Percentiles rank a stretch among this genome's conserved stretches.
Conservation (phyloP, 1,284 basidiomycete genomes). For the Schizopora paradoxa region DNA sequence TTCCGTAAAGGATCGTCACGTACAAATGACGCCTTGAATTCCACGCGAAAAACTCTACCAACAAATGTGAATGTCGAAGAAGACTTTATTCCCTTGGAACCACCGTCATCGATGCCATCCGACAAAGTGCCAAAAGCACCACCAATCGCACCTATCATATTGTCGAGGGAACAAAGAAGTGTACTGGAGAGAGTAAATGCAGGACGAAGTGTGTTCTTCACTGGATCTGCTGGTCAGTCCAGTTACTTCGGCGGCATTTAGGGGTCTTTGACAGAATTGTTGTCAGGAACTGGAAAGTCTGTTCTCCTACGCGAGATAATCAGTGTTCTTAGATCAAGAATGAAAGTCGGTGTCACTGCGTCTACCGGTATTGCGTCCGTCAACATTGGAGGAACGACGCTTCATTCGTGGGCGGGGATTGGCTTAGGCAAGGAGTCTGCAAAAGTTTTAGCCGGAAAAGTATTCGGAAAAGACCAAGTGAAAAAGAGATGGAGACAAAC, state of each 20-base stretch:
- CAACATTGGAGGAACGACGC: conserved; percentile 50
- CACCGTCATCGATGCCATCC: neutral
- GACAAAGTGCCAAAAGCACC: neutral
- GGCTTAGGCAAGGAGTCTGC: conserved; percentile 39
- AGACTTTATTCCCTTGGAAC: conserved; percentile 10
- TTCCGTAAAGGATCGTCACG: neutral
- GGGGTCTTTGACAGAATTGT: conserved; percentile 6
- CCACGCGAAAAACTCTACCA: neutral
- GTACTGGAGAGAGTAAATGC: conserved; percentile 51
- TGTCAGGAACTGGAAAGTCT: conserved; percentile 42
- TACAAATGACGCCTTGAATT: neutral
- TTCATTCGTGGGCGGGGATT: conserved; percentile 52
- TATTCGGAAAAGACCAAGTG: conserved; percentile 34
- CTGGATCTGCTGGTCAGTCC: conserved; percentile 62
- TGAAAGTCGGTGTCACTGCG: conserved; percentile 40
- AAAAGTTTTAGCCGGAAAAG: conserved; percentile 32
- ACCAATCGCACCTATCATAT: neutral
- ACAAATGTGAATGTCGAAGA: neutral
- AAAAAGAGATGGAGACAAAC: conserved; percentile 45
- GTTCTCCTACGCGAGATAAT: conserved; percentile 45
- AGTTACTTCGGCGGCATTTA: conserved; percentile 2
- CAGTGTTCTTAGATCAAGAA: conserved; percentile 32
- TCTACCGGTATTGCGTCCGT: conserved; percentile 47
- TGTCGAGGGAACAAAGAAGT: neutral
- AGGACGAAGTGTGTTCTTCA: conserved; percentile 74